These are phyloP conservation scores for Suhomyces prunicola DNA, from an alignment of 805 yeast genomes.

Conservation along the genomic window DNA sequence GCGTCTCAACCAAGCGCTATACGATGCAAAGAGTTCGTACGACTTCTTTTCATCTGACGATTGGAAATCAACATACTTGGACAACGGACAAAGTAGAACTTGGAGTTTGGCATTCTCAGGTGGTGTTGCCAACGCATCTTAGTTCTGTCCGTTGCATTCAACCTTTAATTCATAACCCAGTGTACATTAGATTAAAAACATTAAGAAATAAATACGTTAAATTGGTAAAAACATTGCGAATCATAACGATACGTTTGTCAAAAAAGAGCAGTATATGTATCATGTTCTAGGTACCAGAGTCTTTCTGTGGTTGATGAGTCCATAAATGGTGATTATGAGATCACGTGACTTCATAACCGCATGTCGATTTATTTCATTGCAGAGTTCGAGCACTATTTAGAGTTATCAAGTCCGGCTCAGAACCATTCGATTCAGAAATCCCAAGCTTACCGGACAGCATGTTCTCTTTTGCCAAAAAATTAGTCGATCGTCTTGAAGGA, in stretches of 20 bases:
- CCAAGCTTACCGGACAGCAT: slow-evolving; percentile 13
- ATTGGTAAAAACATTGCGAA: too few species aligned
- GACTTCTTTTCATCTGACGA: slow-evolving; percentile 34
- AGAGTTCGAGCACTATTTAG: neutral
- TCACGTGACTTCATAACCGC: neutral
- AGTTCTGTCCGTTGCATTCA: neutral
- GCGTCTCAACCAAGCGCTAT: slow-evolving; percentile 43
- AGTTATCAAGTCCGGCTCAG: neutral
- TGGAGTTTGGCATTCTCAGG: slow-evolving; percentile 63
- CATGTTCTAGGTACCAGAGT: too few species aligned
- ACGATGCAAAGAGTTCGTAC: slow-evolving; percentile 41
- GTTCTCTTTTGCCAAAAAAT: slow-evolving; percentile 45
- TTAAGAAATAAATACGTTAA: neutral
- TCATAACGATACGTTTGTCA: too few species aligned
- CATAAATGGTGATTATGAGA: neutral
- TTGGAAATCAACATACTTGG: slow-evolving; percentile 42
- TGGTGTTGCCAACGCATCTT: slow-evolving; percentile 32
- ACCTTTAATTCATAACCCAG: neutral
- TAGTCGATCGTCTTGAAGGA: slow-evolving; percentile 40
- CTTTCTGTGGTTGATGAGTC: too few species aligned
- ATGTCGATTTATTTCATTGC: neutral
- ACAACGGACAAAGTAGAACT: slow-evolving; percentile 60
- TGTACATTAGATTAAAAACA: neutral
- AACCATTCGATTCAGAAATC: neutral
- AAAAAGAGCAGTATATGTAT: too few species aligned